These are phyloP conservation scores for Backusella mclennaniae DNA, from an alignment of 192 early-diverging fungal genomes.

Conservation along the genomic window DNA sequence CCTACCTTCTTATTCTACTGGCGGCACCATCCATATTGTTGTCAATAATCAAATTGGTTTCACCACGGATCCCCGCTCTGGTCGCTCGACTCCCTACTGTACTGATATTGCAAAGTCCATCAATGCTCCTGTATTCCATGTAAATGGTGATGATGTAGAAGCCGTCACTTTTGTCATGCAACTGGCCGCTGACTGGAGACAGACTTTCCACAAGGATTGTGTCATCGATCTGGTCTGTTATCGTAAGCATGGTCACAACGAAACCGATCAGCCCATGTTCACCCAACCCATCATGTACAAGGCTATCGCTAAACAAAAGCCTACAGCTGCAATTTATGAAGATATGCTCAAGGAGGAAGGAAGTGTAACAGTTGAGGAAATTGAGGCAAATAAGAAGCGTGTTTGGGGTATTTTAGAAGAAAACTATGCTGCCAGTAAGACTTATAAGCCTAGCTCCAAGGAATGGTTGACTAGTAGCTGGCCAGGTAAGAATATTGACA, in stretches of 20 bases:
- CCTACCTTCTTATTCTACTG: constrained; percentile 91
- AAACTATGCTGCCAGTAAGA: constrained; percentile 83
- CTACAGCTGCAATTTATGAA: constrained; percentile 84
- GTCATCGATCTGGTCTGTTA: constrained; percentile 97
- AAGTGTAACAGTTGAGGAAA: constrained; percentile 78
- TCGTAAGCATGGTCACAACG: constrained; percentile 97
- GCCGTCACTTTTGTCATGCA: constrained; percentile 93
- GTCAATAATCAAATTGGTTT: constrained; percentile 99
- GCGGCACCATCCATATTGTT: constrained; percentile 94
- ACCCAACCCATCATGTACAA: constrained; percentile 98
- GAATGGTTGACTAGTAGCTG: constrained; percentile 96
- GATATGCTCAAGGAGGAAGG: constrained; percentile 81
- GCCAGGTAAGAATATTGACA: constrained; percentile 48
- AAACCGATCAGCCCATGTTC: constrained; percentile 97
- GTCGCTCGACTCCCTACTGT: constrained; percentile 93
- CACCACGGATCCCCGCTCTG: constrained; percentile 95
- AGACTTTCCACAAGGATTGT: constrained; percentile 92
- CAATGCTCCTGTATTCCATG: constrained; percentile 94
- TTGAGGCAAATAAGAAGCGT: constrained; percentile 86
- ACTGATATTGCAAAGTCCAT: constrained; percentile 96
- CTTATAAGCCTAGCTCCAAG: constrained; percentile 81
- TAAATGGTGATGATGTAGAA: constrained; percentile 97
- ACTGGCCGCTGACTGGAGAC: constrained; percentile 93
- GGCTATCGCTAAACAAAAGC: constrained; percentile 79
- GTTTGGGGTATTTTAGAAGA: constrained; percentile 92